Conservation (phyloP, 2,329 filamentous ascomycete genomes). For the Elsinoe ampelina region DNA sequence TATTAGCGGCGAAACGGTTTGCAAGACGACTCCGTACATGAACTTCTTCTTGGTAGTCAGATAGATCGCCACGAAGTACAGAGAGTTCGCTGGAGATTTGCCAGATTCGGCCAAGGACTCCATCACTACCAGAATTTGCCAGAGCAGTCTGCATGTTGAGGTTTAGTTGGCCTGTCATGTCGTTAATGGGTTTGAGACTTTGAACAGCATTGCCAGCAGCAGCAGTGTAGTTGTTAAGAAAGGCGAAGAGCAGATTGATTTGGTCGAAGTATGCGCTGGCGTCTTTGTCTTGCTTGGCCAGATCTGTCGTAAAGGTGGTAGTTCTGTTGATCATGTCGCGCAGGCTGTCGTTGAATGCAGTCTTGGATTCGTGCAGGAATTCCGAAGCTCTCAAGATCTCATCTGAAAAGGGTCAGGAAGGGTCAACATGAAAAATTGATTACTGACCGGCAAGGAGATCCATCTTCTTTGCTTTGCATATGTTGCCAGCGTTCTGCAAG, state of each 20-base stretch:
- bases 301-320: neutral
- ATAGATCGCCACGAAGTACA: neutral
- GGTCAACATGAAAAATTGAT: neutral
- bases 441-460: conserved; percentile 47
- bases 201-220: neutral
- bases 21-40: neutral
- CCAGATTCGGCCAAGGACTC: neutral
- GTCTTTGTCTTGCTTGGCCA: conserved; percentile 2
- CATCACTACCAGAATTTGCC: neutral
- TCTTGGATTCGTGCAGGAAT: neutral
- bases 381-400: neutral
- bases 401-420: neutral
- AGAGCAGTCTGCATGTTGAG: neutral
- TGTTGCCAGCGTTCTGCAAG: conserved; percentile 50
- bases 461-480: conserved; percentile 52
- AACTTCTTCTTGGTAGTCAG: neutral
- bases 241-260: neutral
- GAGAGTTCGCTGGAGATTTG: neutral
- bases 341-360: neutral
- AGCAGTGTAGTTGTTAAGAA: neutral
- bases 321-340: neutral
- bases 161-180: neutral
- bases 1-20: neutral
- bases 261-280: neutral
- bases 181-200: neutral